Base-by-base conservation (phyloP, 2,329 filamentous ascomycete genomes). In the Epichloe sylvatica region DNA sequence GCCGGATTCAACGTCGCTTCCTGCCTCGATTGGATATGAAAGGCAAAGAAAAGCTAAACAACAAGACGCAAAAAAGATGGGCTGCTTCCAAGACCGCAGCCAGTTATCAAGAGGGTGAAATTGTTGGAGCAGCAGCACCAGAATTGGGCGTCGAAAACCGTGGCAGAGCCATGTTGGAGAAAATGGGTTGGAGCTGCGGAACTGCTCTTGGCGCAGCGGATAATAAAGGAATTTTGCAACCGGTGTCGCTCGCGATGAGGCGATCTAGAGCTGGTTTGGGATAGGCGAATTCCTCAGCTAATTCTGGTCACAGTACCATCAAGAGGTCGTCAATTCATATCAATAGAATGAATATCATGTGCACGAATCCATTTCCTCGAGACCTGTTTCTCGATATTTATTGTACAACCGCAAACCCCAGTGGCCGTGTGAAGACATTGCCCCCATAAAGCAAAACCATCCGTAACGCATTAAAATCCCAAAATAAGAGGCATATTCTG, bases 151-250 rank as follows among this genome's bases (percentile, higher is more conserved):
- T 73, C 4, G 85, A 84, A 48, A 97, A 95, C 63, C 87, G 80
- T 56, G 92, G 92, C 11, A 78, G 88, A 46, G 80, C 81, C 3
- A 86, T 98, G 80, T 69, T 98, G 55, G 88, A 94, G 69, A 97
- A 92, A 68, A 97, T 97, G 92, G 92, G 92, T 3, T 98, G 92
- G 90, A 85, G 78, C 53, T 83, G 76, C 47, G 92, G 92, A 5
- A 94, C 83, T 61, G 86, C 85, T 1, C 74, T 98, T 1, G 92
- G 92, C 47, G 80, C 86, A 11, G 62, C 72, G 1, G 81, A 94
- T 54, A 95, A 94, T 64, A 86, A 92, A 65, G 92, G 92, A 34
- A 92, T 95, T 47, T 67, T 94, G 55, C 80, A 87, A 53, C 91
- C 91, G 0, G 84, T 98, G 23, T 76, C 81, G 25, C 90, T 95